Evolutionary conservation across 2,329 filamentous ascomycete genomes (phyloP).

Genomic region (Xylaria sp.): DNA sequence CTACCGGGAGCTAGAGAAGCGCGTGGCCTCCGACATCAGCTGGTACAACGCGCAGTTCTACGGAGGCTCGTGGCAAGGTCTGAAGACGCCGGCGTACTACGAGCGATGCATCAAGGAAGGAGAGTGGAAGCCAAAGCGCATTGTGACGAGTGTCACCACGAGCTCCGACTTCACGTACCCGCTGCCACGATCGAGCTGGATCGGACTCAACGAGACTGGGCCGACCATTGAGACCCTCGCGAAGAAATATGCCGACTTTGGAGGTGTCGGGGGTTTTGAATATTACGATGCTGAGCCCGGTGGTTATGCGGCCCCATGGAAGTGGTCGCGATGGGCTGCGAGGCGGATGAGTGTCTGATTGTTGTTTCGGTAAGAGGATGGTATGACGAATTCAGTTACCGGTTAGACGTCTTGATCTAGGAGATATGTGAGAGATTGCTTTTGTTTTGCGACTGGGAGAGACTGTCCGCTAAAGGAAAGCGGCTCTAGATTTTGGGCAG

Average conservation of each 20-base stretch:
- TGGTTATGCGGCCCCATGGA: neutral
- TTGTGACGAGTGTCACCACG: neutral
- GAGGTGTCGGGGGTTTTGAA: neutral
- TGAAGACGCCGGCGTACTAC: neutral
- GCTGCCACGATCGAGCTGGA: neutral
- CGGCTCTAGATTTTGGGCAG: too few relatives aligned
- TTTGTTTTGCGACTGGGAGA: too few relatives aligned
- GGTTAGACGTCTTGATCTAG: too few relatives aligned
- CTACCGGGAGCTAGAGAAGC: slow-evolving; percentile 17
- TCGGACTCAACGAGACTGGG: neutral
- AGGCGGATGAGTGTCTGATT: neutral
- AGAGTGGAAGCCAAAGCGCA: neutral
- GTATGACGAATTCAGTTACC: too few relatives aligned
- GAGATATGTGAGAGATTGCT: too few relatives aligned
- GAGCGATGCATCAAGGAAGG: neutral
- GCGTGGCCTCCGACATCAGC: slow-evolving; percentile 8
- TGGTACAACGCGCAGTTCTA: slow-evolving; percentile 25
- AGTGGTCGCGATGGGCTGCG: neutral
- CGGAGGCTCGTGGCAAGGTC: neutral
- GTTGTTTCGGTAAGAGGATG: neutral
- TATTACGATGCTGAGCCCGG: neutral
- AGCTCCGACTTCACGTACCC: neutral
- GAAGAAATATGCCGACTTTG: neutral
- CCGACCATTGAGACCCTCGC: neutral
- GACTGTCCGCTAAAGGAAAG: too few relatives aligned